phyloP scores from a whole-genome alignment of 495 filamentous ascomycete genomes.

The Pyrenopolyporus hunteri region DNA sequence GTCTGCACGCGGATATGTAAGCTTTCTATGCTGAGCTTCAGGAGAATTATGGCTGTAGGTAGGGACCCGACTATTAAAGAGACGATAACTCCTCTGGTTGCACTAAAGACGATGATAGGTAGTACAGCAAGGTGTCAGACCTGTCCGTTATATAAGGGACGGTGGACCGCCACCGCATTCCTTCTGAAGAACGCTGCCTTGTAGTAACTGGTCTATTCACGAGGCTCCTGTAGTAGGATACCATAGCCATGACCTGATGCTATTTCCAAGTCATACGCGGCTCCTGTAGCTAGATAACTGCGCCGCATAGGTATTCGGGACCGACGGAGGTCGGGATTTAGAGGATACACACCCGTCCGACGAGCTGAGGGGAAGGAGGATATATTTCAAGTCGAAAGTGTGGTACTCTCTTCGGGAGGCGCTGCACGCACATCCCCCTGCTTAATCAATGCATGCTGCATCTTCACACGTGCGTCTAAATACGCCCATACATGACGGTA shows the following conservation, averaged over 20 bases:
- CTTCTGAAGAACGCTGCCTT: conserved; percentile 6
- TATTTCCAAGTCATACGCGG: neutral
- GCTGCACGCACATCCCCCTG: conserved; percentile 10
- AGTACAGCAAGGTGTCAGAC: conserved; percentile 8
- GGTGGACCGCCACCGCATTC: conserved; percentile 1
- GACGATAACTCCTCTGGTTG: neutral
- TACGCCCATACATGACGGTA: conserved; percentile 19
- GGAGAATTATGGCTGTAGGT: neutral
- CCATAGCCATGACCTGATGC: neutral
- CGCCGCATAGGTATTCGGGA: conserved; percentile 20
- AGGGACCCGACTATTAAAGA: neutral
- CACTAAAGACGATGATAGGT: neutral
- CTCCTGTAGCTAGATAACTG: conserved; percentile 14
- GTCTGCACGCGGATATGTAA: neutral
- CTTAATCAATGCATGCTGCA: conserved; percentile 18
- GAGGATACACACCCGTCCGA: neutral
- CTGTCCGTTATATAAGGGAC: conserved; percentile 23
- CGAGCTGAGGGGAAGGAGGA: neutral
- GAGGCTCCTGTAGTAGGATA: conserved; percentile 15
- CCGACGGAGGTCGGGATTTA: conserved; percentile 18
- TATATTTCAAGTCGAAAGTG: conserved; percentile 19
- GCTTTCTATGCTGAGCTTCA: neutral
- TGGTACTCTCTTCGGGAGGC: neutral
- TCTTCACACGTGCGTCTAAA: conserved; percentile 21
- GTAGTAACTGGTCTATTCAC: neutral